Percentiles rank a stretch among this genome's conserved stretches.
Conservation (phyloP, 148 eudicot species). For the Amaranthus cruentus region DNA sequence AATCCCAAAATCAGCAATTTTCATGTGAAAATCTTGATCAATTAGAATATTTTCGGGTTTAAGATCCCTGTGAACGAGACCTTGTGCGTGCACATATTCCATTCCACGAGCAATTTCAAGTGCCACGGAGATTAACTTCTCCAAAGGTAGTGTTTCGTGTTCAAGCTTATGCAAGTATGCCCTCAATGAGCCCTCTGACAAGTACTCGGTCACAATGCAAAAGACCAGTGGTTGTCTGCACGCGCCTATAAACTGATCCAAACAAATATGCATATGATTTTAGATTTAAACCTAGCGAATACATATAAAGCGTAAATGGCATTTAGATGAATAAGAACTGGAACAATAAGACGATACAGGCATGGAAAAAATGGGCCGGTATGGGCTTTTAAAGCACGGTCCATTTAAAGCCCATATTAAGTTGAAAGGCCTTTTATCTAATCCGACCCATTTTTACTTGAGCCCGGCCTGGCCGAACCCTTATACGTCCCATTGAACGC, state of each 20-base stretch:
- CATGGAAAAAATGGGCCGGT: too few relatives aligned
- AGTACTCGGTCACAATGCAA: conserved; percentile 70
- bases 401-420: too few relatives aligned
- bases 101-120: conserved; percentile 85
- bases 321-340: too few relatives aligned
- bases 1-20: conserved; percentile 91
- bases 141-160: conserved; percentile 50
- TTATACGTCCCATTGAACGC: too few relatives aligned
- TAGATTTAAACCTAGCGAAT: neutral
- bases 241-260: conserved; percentile 71
- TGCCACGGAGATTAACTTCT: conserved; percentile 50
- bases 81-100: conserved; percentile 90
- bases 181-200: conserved; percentile 81
- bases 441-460: too few relatives aligned
- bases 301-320: neutral
- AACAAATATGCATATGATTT: conserved; percentile 4
- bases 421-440: too few relatives aligned
- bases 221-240: conserved; percentile 75
- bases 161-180: conserved; percentile 78
- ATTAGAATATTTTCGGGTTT: conserved; percentile 91
- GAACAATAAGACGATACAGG: too few relatives aligned
- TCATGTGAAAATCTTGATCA: conserved; percentile 56
- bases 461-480: too few relatives aligned
- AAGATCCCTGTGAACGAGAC: conserved; percentile 84
- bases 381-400: too few relatives aligned